Base-by-base conservation (phyloP, 805 yeast species). In the Myxozyma monticola region DNA sequence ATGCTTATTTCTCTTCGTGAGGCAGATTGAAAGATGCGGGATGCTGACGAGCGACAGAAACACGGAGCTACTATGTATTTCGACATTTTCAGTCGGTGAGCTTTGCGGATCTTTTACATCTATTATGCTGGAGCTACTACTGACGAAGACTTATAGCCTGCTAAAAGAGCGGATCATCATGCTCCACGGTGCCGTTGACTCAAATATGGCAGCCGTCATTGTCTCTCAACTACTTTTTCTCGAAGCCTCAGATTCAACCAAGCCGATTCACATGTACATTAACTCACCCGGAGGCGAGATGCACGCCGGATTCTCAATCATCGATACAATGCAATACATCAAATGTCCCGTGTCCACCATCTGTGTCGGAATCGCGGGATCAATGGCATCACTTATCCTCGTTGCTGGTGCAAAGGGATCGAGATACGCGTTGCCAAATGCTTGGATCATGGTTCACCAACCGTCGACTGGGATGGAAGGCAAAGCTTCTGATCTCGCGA, bases 201-300 rank as follows among this genome's bases (percentile, higher is more conserved):
- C 60, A 38, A 29, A 43, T 14, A 37, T 59, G 31, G 60, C 67
- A 2, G 48, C 65, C 5, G 34, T 57, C 2, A 53, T 63, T n/a
- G 63, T 65, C 17, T 66, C 68, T 8, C 68, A 64, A 37, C 56
- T 60, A 29, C 48, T 60, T 29, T 60, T 37, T 34, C 56, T 60
- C 25, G 64, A 60, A 37, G 55, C 62, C 18, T 40, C 53, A 17
- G 54, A 49, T 34, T 53, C 50, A 10, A 33, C 38, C 12, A 59
- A 56, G 42, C 62, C 62, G 33, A 55, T 61, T 14, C 46, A 41
- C 42, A 44, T 61, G 54, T 61, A 61, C 48, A 62, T 64, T 31
- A 68, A 68, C 48, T 65, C 69, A 0, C 68, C 68, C 10, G 71
- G 71, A 1, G 71, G 71, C 1, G 58, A 60, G 18, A 66, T 68